These are phyloP conservation scores for Acacia melanoxylon DNA, from an alignment of 306 rosid genomes.

Conservation along the genomic window DNA sequence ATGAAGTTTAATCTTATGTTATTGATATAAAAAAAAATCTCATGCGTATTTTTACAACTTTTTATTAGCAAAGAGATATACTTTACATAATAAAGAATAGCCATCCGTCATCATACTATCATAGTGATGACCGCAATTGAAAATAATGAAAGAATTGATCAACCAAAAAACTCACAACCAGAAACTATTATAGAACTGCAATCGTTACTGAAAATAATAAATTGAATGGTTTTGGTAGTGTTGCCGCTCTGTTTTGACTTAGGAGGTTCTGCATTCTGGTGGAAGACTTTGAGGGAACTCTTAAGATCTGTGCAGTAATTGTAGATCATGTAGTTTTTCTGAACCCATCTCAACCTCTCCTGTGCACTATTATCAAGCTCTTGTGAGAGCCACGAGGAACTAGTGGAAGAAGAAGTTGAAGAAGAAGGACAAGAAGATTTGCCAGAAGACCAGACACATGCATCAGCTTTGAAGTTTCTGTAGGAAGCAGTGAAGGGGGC, in stretches of 20 bases:
- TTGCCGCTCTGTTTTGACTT: background rate
- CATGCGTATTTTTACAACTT: no score
- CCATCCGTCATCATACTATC: no score
- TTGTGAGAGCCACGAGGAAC: conserved; percentile 42
- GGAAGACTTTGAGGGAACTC: conserved; percentile 61
- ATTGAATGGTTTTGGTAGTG: no score
- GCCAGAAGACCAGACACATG: conserved; percentile 42
- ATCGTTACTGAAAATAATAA: no score
- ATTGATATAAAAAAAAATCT: no score
- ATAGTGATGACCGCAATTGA: no score
- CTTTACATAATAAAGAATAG: no score
- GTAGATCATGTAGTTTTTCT: conserved; percentile 60
- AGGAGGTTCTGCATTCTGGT: conserved; percentile 33
- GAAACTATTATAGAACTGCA: no score
- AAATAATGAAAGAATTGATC: no score
- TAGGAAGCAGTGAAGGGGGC: conserved; percentile 69
- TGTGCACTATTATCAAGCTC: conserved; percentile 45
- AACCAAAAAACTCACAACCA: no score
- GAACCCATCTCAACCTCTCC: conserved; percentile 53
- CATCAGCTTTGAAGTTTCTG: conserved; percentile 58
- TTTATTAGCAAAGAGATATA: no score
- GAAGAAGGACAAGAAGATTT: conserved; percentile 40
- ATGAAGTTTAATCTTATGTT: no score
- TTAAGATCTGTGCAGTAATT: conserved; percentile 55
- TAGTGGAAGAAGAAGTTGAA: background rate